Conservation (phyloP, 1,284 basidiomycete species). For the Taiwanofungus camphoratus region DNA sequence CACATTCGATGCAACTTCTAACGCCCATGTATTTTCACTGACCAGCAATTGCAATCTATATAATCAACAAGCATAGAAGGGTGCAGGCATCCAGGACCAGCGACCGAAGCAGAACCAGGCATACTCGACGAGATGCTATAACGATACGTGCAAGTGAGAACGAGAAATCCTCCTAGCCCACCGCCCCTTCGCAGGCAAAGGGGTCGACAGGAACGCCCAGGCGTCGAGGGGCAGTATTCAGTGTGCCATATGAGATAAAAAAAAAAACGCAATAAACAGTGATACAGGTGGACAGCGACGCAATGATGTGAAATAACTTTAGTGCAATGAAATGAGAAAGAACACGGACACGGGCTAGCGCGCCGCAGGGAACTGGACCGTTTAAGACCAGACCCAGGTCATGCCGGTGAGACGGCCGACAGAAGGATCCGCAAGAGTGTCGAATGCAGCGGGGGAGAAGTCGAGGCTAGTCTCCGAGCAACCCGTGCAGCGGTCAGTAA, state of each 20-base stretch:
- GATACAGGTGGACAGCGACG: conserved; percentile 5
- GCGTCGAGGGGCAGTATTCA: conserved; percentile 18
- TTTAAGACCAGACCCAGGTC: conserved; percentile 41
- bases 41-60: too few species aligned
- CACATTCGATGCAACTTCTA: conserved; percentile 6
- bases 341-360: conserved; percentile 9
- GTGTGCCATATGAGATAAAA: conserved; percentile 14
- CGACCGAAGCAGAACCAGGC: conserved; percentile 10
- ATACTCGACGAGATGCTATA: conserved; percentile 12
- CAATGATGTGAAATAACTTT: background rate
- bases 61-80: too few species aligned
- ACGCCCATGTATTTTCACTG: conserved; percentile 11
- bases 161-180: conserved; percentile 16
- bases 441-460: conserved; percentile 54
- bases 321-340: conserved; percentile 3
- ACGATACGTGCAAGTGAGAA: conserved; percentile 19
- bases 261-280: conserved; percentile 15
- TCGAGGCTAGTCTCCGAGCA: conserved; percentile 50
- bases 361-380: conserved; percentile 10
- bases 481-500: conserved; percentile 59
- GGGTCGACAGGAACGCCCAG: conserved; percentile 19
- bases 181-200: conserved; percentile 22
- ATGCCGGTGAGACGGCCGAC: conserved; percentile 49
- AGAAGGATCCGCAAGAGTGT: conserved; percentile 25
- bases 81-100: conserved; percentile 13